Percentiles rank a stretch among this genome's conserved stretches.
Evolutionary conservation across 129 eudicot species (phyloP).

Genomic region (Helianthus tuberosus): DNA sequence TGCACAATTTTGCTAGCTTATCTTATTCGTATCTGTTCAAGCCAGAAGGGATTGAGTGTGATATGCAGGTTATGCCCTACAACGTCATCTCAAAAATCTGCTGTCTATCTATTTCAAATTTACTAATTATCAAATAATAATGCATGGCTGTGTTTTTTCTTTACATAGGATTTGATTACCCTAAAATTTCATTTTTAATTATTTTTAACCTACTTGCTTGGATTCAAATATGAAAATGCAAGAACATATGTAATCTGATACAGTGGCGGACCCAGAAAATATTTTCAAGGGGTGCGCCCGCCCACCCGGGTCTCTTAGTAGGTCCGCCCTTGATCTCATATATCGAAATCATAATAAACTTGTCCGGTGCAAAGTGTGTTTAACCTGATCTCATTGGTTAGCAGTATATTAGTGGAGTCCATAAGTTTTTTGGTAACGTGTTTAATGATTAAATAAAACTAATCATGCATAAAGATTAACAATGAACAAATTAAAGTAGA

Average conservation of each 20-base stretch:
- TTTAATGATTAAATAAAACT: too few relatives aligned
- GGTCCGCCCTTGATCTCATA: background rate
- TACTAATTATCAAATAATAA: slow-evolving; percentile 2
- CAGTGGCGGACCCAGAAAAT: too few relatives aligned
- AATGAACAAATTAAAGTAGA: background rate
- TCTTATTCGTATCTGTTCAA: slow-evolving; percentile 17
- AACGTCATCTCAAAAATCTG: slow-evolving; percentile 22
- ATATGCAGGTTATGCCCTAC: slow-evolving; percentile 33
- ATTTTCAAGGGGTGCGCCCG: too few relatives aligned
- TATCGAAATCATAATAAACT: background rate
- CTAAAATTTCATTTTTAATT: background rate
- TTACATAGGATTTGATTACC: background rate
- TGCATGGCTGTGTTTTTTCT: background rate
- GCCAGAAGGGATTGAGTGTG: slow-evolving; percentile 42
- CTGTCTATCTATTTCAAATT: slow-evolving; percentile 7
- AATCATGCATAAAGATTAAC: background rate
- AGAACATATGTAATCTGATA: background rate
- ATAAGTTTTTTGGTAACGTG: too few relatives aligned
- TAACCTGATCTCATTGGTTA: too few relatives aligned
- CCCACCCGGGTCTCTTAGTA: too few relatives aligned
- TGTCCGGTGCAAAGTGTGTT: too few relatives aligned
- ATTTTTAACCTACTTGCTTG: background rate
- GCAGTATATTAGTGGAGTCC: too few relatives aligned
- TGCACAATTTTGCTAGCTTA: slow-evolving; percentile 6
- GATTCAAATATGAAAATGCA: background rate